Percentiles rank a stretch among this genome's conserved stretches.
Evolutionary conservation across 345 rosid genomes (phyloP).

Genomic region (Garcia nutans): DNA sequence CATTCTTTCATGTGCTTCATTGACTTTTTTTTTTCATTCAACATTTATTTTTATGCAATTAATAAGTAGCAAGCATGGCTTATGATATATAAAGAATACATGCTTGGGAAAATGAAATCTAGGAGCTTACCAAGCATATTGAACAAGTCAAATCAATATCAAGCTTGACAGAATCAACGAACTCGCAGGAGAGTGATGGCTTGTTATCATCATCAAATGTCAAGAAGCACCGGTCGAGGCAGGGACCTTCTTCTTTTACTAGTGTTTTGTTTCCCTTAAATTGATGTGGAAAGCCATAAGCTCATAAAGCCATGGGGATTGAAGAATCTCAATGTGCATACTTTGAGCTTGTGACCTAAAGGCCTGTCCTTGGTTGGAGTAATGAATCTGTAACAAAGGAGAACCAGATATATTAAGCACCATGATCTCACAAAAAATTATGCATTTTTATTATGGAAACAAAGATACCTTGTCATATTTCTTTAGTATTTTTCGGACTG

Average conservation of each 20-base stretch:
- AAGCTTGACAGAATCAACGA: constrained; percentile 73
- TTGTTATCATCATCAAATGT: constrained; percentile 58
- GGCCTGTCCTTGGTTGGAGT: constrained; percentile 90
- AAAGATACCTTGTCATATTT: constrained; percentile 81
- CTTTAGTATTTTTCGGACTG: constrained; percentile 85
- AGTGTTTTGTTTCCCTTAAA: constrained; percentile 53
- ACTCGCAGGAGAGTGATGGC: constrained; percentile 74
- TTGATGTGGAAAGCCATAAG: constrained; percentile 91
- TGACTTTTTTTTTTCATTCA: not conserved
- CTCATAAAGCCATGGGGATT: constrained; percentile 93
- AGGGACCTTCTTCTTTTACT: constrained; percentile 37
- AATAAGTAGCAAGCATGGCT: not conserved
- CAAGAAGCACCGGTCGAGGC: constrained; percentile 61
- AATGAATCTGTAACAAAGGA: constrained; percentile 58
- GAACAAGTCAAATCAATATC: constrained; percentile 90
- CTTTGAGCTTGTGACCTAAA: constrained; percentile 80
- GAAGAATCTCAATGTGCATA: constrained; percentile 87
- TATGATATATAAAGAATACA: not conserved
- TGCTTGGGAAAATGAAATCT: not conserved
- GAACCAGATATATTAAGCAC: not conserved
- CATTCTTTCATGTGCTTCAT: not conserved
- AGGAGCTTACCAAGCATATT: constrained; percentile 80
- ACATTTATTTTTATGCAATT: not conserved
- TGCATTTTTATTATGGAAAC: not conserved
- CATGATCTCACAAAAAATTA: not conserved